Base-by-base conservation (phyloP, 2,329 filamentous ascomycete species). In the Penicillium sp. region DNA sequence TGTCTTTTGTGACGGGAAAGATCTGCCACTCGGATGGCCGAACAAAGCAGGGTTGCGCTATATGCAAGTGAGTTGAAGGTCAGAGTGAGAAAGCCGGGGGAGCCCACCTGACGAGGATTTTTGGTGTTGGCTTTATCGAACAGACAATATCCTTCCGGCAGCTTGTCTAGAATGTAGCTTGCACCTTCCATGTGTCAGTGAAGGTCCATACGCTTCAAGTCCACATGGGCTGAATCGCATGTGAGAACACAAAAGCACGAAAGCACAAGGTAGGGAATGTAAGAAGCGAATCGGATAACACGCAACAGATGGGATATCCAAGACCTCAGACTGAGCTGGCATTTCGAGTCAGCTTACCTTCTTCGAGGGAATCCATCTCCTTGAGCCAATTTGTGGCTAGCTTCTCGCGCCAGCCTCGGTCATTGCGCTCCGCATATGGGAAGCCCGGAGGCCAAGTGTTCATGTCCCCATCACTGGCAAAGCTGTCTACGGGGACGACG, bases 1-100 rank as follows among this genome's bases (percentile, higher is more conserved):
- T 4, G 79, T 71, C 18, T 76, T 76, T 0, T 79, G 76, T 0
- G 84, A 86, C 43, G 83, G 77, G 52, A 82, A 86, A 14, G 68
- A 71, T 45, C 72, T 71, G 7, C 77, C 77, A 7, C 70, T 68
- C 0, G 82, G 83, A 64, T 87, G 83, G 0, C 85, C 85, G 52
- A 76, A 86, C 0, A 86, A 69, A 52, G 81, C 85, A 47, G 79
- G 77, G 64, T 86, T 84, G 8, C 77, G 62, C 66, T 82, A 67
- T 18, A 61, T 7, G 21, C 11, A 45, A 13, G n/a, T 56, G 49
- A 60, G 55, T 34, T 34, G 38, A 4, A 21, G 14, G n/a, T 10
- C n/a, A 21, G 24, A 9, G 16, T 8, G 5, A 10, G 11, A 14
- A 22, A 39, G 8, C 29, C 5, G 7, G 29, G 22, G 10, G 42